These are phyloP conservation scores for Pseudovirgaria hyperparasitica DNA, from an alignment of 2,329 filamentous ascomycete genomes.

Conservation along the genomic window DNA sequence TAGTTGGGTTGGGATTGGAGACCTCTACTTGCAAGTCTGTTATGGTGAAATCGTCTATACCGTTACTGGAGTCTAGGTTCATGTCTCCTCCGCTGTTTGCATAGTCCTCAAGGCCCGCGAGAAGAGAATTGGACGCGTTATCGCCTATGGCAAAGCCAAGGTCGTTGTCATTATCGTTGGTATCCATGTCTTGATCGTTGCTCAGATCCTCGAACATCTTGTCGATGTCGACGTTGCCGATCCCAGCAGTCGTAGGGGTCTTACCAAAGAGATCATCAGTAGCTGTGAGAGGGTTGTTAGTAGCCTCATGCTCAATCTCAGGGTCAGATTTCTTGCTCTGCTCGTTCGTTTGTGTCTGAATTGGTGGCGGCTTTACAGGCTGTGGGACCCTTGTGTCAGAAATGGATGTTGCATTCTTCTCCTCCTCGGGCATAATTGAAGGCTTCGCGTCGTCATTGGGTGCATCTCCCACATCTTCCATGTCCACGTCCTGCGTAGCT, in stretches of 20 bases:
- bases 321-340: slow-evolving; percentile 7
- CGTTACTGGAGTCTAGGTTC: slow-evolving; percentile 5
- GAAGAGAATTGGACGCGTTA: slow-evolving; percentile 13
- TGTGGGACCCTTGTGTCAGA: background rate
- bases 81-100: slow-evolving; percentile 14
- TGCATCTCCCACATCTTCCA: background rate
- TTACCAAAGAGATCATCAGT: slow-evolving; percentile 19
- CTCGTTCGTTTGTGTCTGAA: too few species aligned
- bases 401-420: background rate
- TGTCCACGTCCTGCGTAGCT: background rate
- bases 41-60: slow-evolving; percentile 15
- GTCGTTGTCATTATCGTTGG: slow-evolving; percentile 11
- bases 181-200: slow-evolving; percentile 3
- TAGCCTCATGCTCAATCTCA: background rate
- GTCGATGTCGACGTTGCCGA: slow-evolving; percentile 27
- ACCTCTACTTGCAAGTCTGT: slow-evolving; percentile 12
- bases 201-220: slow-evolving; percentile 19
- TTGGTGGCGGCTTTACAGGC: slow-evolving; percentile 2
- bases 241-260: slow-evolving; percentile 14
- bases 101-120: slow-evolving; percentile 24
- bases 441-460: slow-evolving; percentile 2
- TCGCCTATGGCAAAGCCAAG: slow-evolving; percentile 21
- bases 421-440: slow-evolving; percentile 4
- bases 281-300: slow-evolving; percentile 9
- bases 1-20: slow-evolving; percentile 5